Percentiles rank a stretch among this genome's conserved stretches.
Conservation (phyloP, 2,329 filamentous ascomycete species). For the Diaporthe amygdali region DNA sequence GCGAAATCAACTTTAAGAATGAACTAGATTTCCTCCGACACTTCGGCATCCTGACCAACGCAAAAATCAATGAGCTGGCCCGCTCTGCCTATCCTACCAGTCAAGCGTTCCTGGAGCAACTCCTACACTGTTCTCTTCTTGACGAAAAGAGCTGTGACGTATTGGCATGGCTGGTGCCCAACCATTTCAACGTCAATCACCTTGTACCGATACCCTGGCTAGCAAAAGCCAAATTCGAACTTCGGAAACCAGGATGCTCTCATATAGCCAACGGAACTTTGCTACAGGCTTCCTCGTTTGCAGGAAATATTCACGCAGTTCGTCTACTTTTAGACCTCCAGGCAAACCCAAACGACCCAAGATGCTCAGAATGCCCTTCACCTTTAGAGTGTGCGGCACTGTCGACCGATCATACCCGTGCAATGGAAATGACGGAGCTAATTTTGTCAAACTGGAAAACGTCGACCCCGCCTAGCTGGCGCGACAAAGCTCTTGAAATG, state of each 20-base stretch:
- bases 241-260: too few relatives aligned
- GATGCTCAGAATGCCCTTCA: accelerated
- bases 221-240: too few relatives aligned
- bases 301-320: not conserved
- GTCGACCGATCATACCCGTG: accelerated
- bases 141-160: not conserved
- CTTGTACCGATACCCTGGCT: too few relatives aligned
- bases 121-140: not conserved
- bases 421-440: not conserved
- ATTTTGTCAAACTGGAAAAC: not conserved
- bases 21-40: not conserved
- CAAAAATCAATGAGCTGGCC: not conserved
- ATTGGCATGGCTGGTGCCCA: not conserved
- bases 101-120: not conserved
- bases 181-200: not conserved
- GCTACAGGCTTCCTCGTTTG: not conserved
- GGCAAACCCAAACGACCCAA: not conserved
- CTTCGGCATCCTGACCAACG: not conserved
- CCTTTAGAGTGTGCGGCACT: not conserved
- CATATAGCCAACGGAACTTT: too few relatives aligned
- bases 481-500: accelerated
- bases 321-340: not conserved
- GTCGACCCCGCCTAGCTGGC: too few relatives aligned
- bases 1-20: not conserved
- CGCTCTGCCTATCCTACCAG: not conserved